Evolutionary conservation across 495 filamentous ascomycete species (phyloP), one percentile per base, ranked within the genome.

Genomic region (Immersiella caudata): DNA sequence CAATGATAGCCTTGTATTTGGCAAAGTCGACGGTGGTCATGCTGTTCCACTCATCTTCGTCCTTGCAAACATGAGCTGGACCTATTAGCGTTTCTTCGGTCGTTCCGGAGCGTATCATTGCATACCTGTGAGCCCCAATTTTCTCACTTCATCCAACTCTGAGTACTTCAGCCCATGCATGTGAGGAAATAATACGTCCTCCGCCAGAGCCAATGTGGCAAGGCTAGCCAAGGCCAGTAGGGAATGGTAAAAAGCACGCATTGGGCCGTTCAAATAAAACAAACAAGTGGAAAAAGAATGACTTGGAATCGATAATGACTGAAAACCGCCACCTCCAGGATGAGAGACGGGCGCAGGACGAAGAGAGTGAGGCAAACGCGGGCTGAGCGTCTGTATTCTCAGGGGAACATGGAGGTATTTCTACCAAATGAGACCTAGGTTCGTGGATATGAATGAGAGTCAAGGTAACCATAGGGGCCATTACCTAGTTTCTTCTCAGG

Each of bases 11-110:
- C 62, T 75, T 74, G 68, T 77, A 78, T 51, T 72, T 67, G 51
- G 71, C 71, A 70, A 74, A 73, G 62, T 75, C 68, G 51, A 62
- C 71, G 24, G 74, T 71, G 1, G 73, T 75, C 73, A 75, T 75
- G 66, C 55, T 36, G 62, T 68, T 68, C 74, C 74, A 76, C 66
- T 76, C 74, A 4, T 58, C 64, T 33, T 75, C 73, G 26, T 66
- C 62, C 62, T 67, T 67, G 62, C 72, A 75, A 20, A 72, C 69
- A 52, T 76, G 70, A 54, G 70, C 74, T 76, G 22, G 22, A 21
- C n/a, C n/a, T 61, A 64, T 75, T 56, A 73, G 67, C 27, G 3
- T 1, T n/a, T 22, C 27, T 33, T 27, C 52, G 27, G 11, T 20
- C 1, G 0, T 18, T 22, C 36, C 16, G 24, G 5, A 21, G 22